Evolutionary conservation across 768 basidiomycete species (phyloP).

Genomic region (Pholiota conissans): DNA sequence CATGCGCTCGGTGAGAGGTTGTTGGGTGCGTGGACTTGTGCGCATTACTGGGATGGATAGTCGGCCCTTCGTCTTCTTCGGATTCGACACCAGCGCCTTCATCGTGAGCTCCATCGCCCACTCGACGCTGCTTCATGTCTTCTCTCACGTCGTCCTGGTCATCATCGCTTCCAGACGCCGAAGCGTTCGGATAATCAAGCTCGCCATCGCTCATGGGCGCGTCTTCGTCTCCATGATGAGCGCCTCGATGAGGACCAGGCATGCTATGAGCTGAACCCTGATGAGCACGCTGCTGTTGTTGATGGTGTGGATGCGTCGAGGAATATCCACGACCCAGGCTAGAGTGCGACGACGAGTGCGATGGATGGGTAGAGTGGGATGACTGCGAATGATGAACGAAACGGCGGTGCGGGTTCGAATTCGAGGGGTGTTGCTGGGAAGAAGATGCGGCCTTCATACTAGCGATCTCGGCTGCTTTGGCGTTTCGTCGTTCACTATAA

Average conservation of each 20-base stretch:
- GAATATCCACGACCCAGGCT: background rate
- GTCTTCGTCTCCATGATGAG: too few species aligned
- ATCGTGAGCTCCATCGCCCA: background rate
- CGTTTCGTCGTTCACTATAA: constrained; percentile 54
- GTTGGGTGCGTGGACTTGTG: too few species aligned
- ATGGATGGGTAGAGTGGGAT: background rate
- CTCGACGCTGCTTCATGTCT: background rate
- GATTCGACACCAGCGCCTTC: background rate
- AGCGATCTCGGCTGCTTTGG: constrained; percentile 54
- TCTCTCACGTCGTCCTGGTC: background rate
- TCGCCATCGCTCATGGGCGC: too few species aligned
- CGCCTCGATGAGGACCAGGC: too few species aligned
- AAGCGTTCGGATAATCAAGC: background rate
- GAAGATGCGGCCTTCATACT: background rate
- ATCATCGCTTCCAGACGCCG: background rate
- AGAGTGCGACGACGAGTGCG: constrained; percentile 17
- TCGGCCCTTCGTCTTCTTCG: background rate
- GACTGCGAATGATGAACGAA: background rate
- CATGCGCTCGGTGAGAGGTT: too few species aligned
- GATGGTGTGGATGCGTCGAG: background rate
- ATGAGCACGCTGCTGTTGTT: too few species aligned
- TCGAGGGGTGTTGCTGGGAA: background rate
- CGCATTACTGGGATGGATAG: too few species aligned
- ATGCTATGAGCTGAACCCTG: too few species aligned
- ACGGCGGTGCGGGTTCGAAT: background rate